These are phyloP conservation scores for Aspergillus fructus DNA, from an alignment of 2,329 filamentous ascomycete genomes.

Conservation along the genomic window DNA sequence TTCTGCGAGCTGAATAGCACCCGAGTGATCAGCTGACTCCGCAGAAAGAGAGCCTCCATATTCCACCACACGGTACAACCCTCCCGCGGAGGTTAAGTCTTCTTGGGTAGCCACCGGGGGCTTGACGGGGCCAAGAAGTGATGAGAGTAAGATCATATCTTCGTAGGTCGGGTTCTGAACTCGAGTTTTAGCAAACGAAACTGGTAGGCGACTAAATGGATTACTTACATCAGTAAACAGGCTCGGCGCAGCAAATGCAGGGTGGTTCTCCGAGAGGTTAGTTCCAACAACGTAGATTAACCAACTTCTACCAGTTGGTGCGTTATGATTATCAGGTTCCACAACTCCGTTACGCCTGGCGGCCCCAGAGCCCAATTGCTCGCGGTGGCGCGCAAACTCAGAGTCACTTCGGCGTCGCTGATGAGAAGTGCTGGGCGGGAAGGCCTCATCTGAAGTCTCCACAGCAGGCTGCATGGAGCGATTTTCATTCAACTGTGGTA, in stretches of 20 bases:
- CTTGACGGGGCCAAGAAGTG: slow-evolving; percentile 66
- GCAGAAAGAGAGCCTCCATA: slow-evolving; percentile 47
- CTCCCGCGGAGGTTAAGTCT: slow-evolving; percentile 63
- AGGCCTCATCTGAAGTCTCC: slow-evolving; percentile 44
- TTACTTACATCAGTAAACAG: slow-evolving; percentile 64
- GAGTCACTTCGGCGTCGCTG: slow-evolving; percentile 60
- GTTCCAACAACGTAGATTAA: slow-evolving; percentile 71
- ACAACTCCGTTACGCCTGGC: slow-evolving; percentile 65
- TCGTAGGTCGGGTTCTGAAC: slow-evolving; percentile 64
- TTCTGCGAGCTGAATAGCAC: slow-evolving; percentile 37
- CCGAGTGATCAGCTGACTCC: slow-evolving; percentile 43
- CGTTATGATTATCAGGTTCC: slow-evolving; percentile 53
- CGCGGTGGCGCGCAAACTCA: slow-evolving; percentile 55
- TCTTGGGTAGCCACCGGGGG: slow-evolving; percentile 66
- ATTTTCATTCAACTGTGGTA: slow-evolving; percentile 43
- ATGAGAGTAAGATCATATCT: slow-evolving; percentile 69
- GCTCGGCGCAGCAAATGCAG: slow-evolving; percentile 67
- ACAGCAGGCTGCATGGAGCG: slow-evolving; percentile 34
- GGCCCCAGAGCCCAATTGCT: slow-evolving; percentile 59
- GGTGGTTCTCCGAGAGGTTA: slow-evolving; percentile 68
- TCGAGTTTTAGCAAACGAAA: slow-evolving; percentile 12
- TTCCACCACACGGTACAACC: slow-evolving; percentile 56
- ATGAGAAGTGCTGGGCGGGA: slow-evolving; percentile 44
- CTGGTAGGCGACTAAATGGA: background rate
- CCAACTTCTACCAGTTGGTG: slow-evolving; percentile 62